A percentile compares a stretch with the other conserved stretches of the same genome.
Evolutionary conservation across 1,284 basidiomycete species (phyloP).

Genomic region (Anthracocystis walkeri): DNA sequence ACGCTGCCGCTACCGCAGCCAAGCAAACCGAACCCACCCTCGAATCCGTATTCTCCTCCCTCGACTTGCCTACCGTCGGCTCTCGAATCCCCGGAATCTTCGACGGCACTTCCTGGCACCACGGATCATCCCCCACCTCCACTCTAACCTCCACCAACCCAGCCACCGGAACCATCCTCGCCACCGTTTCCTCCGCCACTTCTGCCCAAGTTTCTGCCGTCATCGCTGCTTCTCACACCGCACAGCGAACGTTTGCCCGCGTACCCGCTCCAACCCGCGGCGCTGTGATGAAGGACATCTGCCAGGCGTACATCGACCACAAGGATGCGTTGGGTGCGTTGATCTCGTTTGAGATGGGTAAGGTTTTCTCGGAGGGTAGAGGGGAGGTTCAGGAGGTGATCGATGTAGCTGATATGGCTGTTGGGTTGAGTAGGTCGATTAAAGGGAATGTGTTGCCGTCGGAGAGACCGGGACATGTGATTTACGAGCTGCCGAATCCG

Average conservation of each 20-base stretch:
- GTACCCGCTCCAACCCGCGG: constrained; percentile 88
- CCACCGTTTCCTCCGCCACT: constrained; percentile 73
- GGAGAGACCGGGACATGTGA: constrained; percentile 56
- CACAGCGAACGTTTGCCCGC: constrained; percentile 78
- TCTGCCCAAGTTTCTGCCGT: constrained; percentile 77
- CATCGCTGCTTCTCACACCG: constrained; percentile 78
- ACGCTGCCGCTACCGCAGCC: constrained; percentile 1
- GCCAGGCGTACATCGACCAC: constrained; percentile 83
- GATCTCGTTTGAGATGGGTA: constrained; percentile 82
- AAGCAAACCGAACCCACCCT: constrained; percentile 10
- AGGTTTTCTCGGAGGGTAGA: constrained; percentile 89
- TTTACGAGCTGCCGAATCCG: constrained; percentile 79
- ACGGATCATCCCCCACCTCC: constrained; percentile 21
- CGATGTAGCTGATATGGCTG: constrained; percentile 85
- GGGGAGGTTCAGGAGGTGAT: constrained; percentile 95
- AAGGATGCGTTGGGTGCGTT: constrained; percentile 83
- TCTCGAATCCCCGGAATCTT: constrained; percentile 52
- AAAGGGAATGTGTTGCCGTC: constrained; percentile 69
- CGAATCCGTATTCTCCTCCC: constrained; percentile 26
- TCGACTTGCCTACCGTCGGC: constrained; percentile 42
- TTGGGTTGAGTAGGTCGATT: constrained; percentile 91
- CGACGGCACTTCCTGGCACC: constrained; percentile 54
- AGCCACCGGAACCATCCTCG: constrained; percentile 58
- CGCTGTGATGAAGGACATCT: constrained; percentile 86
- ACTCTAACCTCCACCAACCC: constrained; percentile 53